These are phyloP conservation scores for Stentor coeruleus DNA, from an alignment of 73 alveolate genomes.

Conservation along the genomic window DNA sequence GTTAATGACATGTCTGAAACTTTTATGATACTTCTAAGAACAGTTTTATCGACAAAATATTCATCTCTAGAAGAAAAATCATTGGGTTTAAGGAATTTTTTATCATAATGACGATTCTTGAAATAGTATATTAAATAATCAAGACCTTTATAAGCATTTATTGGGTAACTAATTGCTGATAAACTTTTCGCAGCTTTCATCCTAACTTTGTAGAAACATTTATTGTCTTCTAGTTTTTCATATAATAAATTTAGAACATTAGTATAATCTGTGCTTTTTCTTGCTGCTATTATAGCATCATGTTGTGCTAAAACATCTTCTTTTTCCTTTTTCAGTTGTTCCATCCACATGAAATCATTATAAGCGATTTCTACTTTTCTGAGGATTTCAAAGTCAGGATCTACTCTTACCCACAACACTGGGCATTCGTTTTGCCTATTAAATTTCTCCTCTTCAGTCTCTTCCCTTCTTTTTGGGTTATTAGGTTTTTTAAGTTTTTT, in stretches of 20 bases:
- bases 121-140: slow-evolving; percentile 24
- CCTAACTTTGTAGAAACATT: slow-evolving; percentile 48
- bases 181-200: slow-evolving; percentile 41
- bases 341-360: slow-evolving; percentile 47
- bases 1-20: slow-evolving; percentile 32
- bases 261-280: background rate
- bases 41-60: slow-evolving; percentile 37
- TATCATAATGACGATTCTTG: slow-evolving; percentile 27
- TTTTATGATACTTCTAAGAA: slow-evolving; percentile 32
- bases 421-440: slow-evolving; percentile 42
- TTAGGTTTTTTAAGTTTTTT: slow-evolving; percentile 48
- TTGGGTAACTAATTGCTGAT: slow-evolving; percentile 19
- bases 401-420: slow-evolving; percentile 63
- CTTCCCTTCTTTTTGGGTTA: slow-evolving; percentile 47
- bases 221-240: slow-evolving; percentile 25
- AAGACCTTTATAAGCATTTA: slow-evolving; percentile 21
- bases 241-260: background rate
- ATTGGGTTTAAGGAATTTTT: slow-evolving; percentile 37
- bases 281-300: slow-evolving; percentile 54
- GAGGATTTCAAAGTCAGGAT: slow-evolving; percentile 54
- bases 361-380: slow-evolving; percentile 46
- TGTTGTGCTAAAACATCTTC: slow-evolving; percentile 54
- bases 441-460: slow-evolving; percentile 10
- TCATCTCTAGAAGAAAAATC: slow-evolving; percentile 36
- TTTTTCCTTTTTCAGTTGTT: slow-evolving; percentile 53